A percentile compares a stretch with the other conserved stretches of the same genome.
Evolutionary conservation across 2,329 filamentous ascomycete genomes (phyloP).

Genomic region (Verticillium nonalfalfae): DNA sequence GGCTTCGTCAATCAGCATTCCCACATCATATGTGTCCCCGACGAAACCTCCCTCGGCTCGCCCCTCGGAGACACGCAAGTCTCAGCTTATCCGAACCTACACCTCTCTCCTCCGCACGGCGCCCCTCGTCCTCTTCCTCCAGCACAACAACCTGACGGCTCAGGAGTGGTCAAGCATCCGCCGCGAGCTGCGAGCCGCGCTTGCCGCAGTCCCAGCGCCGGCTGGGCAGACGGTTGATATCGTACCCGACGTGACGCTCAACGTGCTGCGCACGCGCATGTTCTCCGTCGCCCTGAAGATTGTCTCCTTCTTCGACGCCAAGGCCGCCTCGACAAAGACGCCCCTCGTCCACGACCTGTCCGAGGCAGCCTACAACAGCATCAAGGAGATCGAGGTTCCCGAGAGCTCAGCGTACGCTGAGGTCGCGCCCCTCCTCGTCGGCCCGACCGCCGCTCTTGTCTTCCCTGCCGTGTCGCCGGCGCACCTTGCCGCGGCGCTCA

Average conservation of each 20-base stretch:
- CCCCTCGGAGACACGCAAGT: constrained; percentile 79
- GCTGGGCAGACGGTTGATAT: constrained; percentile 37
- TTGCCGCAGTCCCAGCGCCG: constrained; percentile 33
- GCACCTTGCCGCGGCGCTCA: constrained; percentile 76
- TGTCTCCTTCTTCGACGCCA: constrained; percentile 71
- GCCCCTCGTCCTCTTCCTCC: constrained; percentile 79
- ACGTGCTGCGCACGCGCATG: constrained; percentile 84
- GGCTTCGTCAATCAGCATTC: constrained; percentile 20
- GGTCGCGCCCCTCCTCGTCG: constrained; percentile 71
- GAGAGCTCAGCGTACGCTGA: constrained; percentile 40
- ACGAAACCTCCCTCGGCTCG: constrained; percentile 85
- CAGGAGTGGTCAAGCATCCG: constrained; percentile 49
- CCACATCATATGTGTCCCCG: constrained; percentile 48
- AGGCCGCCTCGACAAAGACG: constrained; percentile 23
- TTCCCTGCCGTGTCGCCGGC: constrained; percentile 79
- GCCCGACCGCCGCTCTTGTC: constrained; percentile 72
- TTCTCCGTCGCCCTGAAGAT: constrained; percentile 80
- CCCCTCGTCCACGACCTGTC: constrained; percentile 47
- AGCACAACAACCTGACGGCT: constrained; percentile 63
- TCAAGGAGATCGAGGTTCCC: constrained; percentile 29
- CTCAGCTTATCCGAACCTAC: constrained; percentile 80
- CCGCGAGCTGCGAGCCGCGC: constrained; percentile 34
- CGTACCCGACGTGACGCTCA: constrained; percentile 62
- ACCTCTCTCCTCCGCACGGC: constrained; percentile 81
- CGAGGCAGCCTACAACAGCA: constrained; percentile 40